Conservation (phyloP, 176 grass and related monocot species). For the Themeda triandra region DNA sequence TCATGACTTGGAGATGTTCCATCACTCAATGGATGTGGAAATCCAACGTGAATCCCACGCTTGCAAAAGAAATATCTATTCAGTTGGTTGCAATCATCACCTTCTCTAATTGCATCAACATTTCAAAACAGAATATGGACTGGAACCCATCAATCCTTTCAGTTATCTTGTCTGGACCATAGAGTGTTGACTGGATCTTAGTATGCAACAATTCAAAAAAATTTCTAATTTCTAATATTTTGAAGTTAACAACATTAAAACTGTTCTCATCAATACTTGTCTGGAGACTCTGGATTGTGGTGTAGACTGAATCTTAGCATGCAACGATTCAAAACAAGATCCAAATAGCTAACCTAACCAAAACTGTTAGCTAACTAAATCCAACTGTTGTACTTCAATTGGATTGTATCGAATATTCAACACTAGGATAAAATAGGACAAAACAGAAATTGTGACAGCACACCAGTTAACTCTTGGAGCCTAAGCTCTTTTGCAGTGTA, state of each 20-base stretch:
- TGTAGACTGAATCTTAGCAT: neutral
- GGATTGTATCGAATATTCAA: neutral
- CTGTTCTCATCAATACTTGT: conserved; percentile 1
- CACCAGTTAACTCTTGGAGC: conserved; percentile 13
- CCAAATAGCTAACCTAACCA: neutral
- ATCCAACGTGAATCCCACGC: neutral
- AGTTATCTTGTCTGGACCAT: neutral
- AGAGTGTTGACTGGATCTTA: neutral
- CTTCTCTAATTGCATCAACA: conserved; percentile 3
- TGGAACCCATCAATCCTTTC: neutral
- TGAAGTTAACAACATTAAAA: neutral
- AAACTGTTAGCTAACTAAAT: neutral
- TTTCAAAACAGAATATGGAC: neutral
- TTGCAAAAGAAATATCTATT: neutral
- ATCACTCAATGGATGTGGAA: neutral
- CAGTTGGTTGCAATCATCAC: neutral
- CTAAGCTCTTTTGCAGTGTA: conserved; percentile 19
- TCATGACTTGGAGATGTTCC: neutral
- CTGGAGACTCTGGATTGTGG: neutral
- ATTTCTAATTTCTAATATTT: neutral
- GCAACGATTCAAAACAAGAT: neutral
- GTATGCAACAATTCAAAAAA: neutral
- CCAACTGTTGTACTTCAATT: conserved; percentile 17
- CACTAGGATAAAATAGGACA: neutral
- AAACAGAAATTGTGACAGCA: neutral